Evolutionary conservation across 495 filamentous ascomycete species (phyloP).

Genomic region (Penicillium mononematosum): DNA sequence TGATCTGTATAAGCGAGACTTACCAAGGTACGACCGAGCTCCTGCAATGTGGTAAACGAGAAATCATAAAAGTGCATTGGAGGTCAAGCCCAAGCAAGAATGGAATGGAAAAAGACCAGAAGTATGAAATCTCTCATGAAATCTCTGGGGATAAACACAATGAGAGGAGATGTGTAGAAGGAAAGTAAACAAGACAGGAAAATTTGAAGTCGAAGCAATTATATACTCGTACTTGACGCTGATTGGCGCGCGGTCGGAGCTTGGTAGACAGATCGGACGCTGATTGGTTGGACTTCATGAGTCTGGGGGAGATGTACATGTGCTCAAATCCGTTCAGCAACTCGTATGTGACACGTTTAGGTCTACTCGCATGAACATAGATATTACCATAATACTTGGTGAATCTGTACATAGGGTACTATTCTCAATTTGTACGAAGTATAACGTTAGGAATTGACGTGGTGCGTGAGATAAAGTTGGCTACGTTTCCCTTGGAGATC

Average conservation of each 20-base stretch:
- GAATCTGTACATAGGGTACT: background rate
- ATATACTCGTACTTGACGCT: background rate
- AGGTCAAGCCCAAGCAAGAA: background rate
- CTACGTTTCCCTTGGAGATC: background rate
- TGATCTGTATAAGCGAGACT: background rate
- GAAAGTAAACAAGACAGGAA: background rate
- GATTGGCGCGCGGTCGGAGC: background rate
- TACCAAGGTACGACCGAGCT: background rate
- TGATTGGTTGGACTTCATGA: background rate
- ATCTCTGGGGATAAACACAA: background rate
- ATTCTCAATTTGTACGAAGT: background rate
- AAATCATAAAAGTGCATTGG: background rate
- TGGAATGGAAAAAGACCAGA: background rate
- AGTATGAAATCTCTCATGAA: background rate
- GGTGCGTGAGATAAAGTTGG: background rate
- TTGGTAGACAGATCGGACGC: background rate
- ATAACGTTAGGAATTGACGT: background rate
- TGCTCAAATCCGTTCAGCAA: background rate
- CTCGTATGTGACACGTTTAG: background rate
- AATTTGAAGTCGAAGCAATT: background rate
- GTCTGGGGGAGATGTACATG: background rate
- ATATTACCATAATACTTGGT: background rate
- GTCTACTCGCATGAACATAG: background rate
- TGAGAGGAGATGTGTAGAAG: background rate
- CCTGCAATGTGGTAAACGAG: background rate